Evolutionary conservation across 2,329 filamentous ascomycete genomes (phyloP).

Genomic region (Gnomoniopsis smithogilvyi): DNA sequence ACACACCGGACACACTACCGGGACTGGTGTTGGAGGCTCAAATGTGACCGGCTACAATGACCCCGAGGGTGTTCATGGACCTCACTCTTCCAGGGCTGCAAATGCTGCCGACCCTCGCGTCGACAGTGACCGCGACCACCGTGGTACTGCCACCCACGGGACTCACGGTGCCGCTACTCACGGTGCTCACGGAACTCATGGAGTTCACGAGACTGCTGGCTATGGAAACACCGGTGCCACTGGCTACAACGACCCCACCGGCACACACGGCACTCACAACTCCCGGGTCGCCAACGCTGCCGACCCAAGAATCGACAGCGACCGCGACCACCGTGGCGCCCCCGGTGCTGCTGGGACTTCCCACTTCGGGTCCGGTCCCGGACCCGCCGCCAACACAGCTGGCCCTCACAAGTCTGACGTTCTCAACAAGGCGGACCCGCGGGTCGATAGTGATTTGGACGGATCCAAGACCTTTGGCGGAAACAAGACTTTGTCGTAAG

Average conservation of each 20-base stretch:
- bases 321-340: constrained; percentile 29
- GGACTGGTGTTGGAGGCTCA: constrained; percentile 30
- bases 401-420: constrained; percentile 51
- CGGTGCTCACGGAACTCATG: constrained; percentile 36
- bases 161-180: neutral
- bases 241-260: constrained; percentile 29
- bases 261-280: constrained; percentile 30
- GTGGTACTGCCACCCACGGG: constrained; percentile 19
- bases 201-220: neutral
- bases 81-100: constrained; percentile 38
- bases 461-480: constrained; percentile 51
- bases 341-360: constrained; percentile 19
- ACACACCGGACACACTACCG: constrained; percentile 14
- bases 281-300: constrained; percentile 33
- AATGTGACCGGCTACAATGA: constrained; percentile 26
- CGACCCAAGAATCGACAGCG: constrained; percentile 36
- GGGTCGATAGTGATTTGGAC: constrained; percentile 54
- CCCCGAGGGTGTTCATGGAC: constrained; percentile 34
- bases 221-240: constrained; percentile 20
- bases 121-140: constrained; percentile 46
- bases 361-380: constrained; percentile 22
- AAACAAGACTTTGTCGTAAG: constrained; percentile 46
- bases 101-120: constrained; percentile 51
- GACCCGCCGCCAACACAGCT: constrained; percentile 42
- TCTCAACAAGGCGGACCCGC: constrained; percentile 53